Evolutionary conservation across 1,284 basidiomycete species (phyloP).

Genomic region (Fomitopsis palustris): DNA sequence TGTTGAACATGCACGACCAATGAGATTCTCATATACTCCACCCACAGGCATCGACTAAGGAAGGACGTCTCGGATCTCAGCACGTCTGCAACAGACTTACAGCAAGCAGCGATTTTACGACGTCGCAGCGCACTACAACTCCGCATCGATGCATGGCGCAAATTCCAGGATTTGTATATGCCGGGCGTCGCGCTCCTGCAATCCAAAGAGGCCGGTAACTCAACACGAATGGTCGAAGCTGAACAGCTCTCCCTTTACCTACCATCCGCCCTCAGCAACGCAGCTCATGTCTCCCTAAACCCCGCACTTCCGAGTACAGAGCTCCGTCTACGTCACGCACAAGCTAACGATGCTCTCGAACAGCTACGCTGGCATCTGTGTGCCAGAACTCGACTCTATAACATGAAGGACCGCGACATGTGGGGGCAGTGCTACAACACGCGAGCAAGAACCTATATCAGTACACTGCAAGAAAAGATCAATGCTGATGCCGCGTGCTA

Average conservation of each 20-base stretch:
- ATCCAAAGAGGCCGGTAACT: neutral
- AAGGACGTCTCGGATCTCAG: neutral
- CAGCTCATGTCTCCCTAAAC: neutral
- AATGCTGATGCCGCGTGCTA: neutral
- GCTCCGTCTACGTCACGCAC: slow-evolving; percentile 24
- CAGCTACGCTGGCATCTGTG: slow-evolving; percentile 17
- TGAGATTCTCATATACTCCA: neutral
- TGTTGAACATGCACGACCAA: neutral
- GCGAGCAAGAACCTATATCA: slow-evolving; percentile 1
- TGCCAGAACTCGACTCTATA: neutral
- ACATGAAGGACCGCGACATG: slow-evolving; percentile 3
- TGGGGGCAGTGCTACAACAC: slow-evolving; percentile 4
- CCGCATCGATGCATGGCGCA: neutral
- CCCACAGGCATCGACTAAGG: neutral
- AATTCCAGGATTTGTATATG: neutral
- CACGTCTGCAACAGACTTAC: neutral
- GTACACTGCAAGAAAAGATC: neutral
- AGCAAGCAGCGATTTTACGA: neutral
- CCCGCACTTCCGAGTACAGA: slow-evolving; percentile 14
- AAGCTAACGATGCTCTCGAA: slow-evolving; percentile 20
- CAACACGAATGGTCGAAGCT: neutral
- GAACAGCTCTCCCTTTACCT: neutral
- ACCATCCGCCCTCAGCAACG: neutral
- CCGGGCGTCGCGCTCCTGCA: neutral
- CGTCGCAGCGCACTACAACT: neutral